Percentiles rank a stretch among this genome's conserved stretches.
Conservation (phyloP, 768 basidiomycete genomes). For the Russula abietina region DNA sequence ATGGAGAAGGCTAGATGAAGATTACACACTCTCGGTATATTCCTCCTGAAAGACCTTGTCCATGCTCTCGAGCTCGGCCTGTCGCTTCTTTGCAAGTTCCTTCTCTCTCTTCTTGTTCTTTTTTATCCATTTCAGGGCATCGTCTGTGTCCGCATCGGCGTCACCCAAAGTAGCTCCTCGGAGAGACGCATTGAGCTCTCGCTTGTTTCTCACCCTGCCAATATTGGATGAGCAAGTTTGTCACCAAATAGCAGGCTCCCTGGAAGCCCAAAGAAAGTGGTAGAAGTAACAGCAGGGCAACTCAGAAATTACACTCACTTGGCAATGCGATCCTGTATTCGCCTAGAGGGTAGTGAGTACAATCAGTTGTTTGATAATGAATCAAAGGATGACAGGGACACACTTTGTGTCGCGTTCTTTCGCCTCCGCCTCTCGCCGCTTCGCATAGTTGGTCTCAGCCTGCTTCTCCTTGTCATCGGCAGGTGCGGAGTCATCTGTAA, state of each 20-base stretch:
- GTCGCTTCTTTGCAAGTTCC: constrained; percentile 77
- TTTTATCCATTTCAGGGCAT: constrained; percentile 88
- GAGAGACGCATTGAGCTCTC: constrained; percentile 87
- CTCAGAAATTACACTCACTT: constrained; percentile 63
- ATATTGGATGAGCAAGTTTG: constrained; percentile 39
- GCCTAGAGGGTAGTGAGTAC: constrained; percentile 39
- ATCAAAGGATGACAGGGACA: constrained; percentile 17
- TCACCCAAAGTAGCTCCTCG: constrained; percentile 91
- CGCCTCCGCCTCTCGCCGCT: constrained; percentile 58
- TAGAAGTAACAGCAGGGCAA: constrained; percentile 29
- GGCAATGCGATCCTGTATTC: constrained; percentile 67
- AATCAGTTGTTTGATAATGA: constrained; percentile 26
- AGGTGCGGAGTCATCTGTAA: constrained; percentile 72
- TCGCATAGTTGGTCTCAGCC: constrained; percentile 84
- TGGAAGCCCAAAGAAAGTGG: constrained; percentile 29
- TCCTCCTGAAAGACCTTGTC: constrained; percentile 70
- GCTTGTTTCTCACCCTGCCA: constrained; percentile 83
- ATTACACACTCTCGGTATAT: constrained; percentile 80
- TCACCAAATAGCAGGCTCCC: constrained; percentile 31
- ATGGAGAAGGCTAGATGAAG: neutral
- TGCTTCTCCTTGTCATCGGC: constrained; percentile 71
- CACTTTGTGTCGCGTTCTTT: constrained; percentile 77
- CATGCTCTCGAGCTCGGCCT: constrained; percentile 77
- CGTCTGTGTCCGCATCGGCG: constrained; percentile 69
- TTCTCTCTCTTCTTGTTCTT: constrained; percentile 85